Percentiles rank a stretch among this genome's conserved stretches.
Conservation (phyloP, 139 green algal species). For the Mychonastes homosphaera region DNA sequence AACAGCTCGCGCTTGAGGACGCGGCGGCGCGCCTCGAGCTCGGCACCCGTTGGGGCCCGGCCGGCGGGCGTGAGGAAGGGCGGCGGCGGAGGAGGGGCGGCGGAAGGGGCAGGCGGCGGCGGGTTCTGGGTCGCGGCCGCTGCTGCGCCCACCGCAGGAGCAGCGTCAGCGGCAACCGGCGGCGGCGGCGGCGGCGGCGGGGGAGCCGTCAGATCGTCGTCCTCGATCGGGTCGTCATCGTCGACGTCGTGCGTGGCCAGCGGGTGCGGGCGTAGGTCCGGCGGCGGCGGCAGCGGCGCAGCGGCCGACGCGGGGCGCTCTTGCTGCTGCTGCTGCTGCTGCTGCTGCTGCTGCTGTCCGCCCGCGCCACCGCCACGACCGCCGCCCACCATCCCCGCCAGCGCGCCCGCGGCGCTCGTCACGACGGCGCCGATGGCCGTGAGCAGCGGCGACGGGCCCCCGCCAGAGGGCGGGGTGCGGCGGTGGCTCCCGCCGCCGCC, state of each 20-base stretch:
- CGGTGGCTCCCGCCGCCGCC: background rate
- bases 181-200: background rate
- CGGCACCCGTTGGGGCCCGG: background rate
- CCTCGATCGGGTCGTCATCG: too few species aligned
- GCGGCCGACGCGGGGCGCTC: too few species aligned
- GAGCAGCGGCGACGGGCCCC: background rate
- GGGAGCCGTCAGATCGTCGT: too few species aligned
- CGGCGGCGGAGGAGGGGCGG: background rate
- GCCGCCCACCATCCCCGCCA: background rate
- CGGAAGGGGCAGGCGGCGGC: background rate
- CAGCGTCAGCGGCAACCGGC: background rate
- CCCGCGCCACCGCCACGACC: too few species aligned
- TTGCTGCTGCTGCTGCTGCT: slow-evolving; percentile 5
- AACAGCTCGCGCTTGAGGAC: slow-evolving; percentile 15
- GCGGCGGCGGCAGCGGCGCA: background rate
- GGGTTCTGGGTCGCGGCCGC: background rate
- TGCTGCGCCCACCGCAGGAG: background rate
- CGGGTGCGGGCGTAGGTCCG: background rate
- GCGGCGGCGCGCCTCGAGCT: slow-evolving; percentile 10
- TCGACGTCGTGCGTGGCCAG: too few species aligned
- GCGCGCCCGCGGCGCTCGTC: background rate
- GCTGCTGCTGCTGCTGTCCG: background rate
- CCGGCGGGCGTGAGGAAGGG: slow-evolving; percentile 6
- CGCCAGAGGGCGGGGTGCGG: background rate
- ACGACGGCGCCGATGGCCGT: background rate